Evolutionary conservation across 2,329 filamentous ascomycete species (phyloP), one percentile per base, ranked within the genome.

Genomic region (Penicillium freii): DNA sequence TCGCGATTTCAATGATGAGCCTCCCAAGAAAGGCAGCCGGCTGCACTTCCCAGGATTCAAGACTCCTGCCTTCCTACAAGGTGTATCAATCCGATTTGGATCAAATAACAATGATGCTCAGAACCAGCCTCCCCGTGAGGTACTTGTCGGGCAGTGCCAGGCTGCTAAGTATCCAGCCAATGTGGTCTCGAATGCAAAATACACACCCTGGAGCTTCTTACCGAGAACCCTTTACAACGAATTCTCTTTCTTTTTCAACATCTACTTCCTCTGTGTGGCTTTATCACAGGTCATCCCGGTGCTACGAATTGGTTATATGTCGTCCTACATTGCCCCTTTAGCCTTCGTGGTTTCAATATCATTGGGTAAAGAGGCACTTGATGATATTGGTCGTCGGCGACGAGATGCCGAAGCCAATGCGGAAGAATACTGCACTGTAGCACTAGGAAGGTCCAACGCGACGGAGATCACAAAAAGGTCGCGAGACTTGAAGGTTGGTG

Each of bases 191-290:
- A 97, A 99, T 73, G 93, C 94, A 54, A 99, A 97, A 81, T 99
- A 99, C 75, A 97, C 93, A 31, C 87, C 92, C 1, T 88, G 92
- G 80, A 96, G 90, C 51, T 99, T 99, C 75, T 82, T 99, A 15
- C 95, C 95, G 2, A 82, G 93, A 51, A 99, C 94, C 0, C 81
- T 99, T 23, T 99, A 97, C 77, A 97, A 97, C 77, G 94, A 99
- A 72, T 99, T 99, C 73, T 97, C 93, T 58, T 99, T 97, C 80
- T 99, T 99, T 78, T 96, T 99, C 82, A 99, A 99, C 82, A 91
- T 97, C 81, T 99, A 99, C 74, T 99, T 99, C 74, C 81, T 99
- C 55, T 86, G 97, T 27, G 94, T 99, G 49, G 95, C 94, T 7
- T 77, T 97, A 49, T 97, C 93, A 38, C 94, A 99, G 76, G 87